phyloP scores from a whole-genome alignment of 1,139 yeast genomes.

The Geotrichum reessii region DNA sequence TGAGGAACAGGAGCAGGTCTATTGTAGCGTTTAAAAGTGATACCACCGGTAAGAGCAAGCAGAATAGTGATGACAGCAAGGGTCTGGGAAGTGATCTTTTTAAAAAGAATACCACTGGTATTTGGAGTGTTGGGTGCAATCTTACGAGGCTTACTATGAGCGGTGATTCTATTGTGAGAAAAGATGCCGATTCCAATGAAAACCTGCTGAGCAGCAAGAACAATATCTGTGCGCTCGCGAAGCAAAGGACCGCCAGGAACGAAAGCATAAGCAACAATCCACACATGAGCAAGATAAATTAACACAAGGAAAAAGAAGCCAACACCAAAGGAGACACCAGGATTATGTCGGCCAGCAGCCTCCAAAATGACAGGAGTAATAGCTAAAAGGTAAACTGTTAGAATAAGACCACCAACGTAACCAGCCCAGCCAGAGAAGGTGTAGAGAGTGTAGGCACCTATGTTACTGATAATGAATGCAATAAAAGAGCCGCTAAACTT shows the following conservation, averaged over 20 bases:
- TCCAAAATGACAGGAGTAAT: conserved; percentile 60
- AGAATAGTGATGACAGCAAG: conserved; percentile 28
- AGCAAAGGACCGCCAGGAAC: conserved; percentile 89
- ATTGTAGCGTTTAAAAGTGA: conserved; percentile 58
- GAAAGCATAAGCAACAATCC: conserved; percentile 97
- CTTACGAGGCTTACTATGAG: conserved; percentile 22
- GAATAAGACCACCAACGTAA: conserved; percentile 65
- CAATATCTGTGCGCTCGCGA: conserved; percentile 80
- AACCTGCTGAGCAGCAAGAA: conserved; percentile 51
- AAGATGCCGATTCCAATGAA: conserved; percentile 38
- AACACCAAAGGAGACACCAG: conserved; percentile 52
- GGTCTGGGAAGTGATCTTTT: conserved; percentile 30
- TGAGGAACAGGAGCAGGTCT: conserved; percentile 59
- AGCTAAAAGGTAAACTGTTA: conserved; percentile 58
- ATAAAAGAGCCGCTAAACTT: conserved; percentile 29
- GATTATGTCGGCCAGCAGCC: conserved; percentile 52
- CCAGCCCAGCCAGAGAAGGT: conserved; percentile 71
- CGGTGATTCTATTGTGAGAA: conserved; percentile 26
- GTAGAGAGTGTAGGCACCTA: conserved; percentile 49
- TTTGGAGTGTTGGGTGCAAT: conserved; percentile 13
- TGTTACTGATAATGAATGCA: conserved; percentile 15
- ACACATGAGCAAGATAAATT: conserved; percentile 73
- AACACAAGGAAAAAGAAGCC: conserved; percentile 51
- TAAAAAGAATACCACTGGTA: conserved; percentile 23
- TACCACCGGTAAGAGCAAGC: conserved; percentile 35